Percentiles rank a stretch among this genome's conserved stretches.
phyloP scores from a whole-genome alignment of 78 protist species.

The Monosiga brevicollis region DNA sequence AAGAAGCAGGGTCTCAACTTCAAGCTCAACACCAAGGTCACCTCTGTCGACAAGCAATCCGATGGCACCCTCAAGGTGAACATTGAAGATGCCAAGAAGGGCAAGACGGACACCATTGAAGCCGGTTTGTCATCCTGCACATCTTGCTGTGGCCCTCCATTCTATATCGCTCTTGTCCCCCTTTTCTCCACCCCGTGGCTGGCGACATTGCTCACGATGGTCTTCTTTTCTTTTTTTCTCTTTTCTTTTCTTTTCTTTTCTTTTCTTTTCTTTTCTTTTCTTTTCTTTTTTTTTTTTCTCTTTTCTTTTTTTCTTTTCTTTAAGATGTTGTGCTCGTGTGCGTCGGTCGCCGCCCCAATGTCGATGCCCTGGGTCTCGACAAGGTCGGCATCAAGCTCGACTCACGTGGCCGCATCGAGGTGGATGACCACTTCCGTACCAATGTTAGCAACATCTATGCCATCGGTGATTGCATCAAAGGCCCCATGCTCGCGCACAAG shows the following conservation, averaged over 20 bases:
- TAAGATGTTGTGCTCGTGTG: conserved; percentile 88
- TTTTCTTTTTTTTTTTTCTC: no score
- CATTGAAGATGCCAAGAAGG: conserved; percentile 54
- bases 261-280: no score
- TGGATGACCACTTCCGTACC: conserved; percentile 56
- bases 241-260: no score
- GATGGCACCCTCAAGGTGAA: conserved; percentile 39
- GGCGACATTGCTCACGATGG: no score
- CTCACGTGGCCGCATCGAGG: conserved; percentile 66
- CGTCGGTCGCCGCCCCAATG: conserved; percentile 90
- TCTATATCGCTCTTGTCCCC: no score
- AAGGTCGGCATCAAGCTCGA: conserved; percentile 56
- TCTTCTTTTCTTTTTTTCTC: no score
- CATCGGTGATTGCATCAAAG: conserved; percentile 95
- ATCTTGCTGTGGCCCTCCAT: not conserved
- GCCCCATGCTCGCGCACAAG: conserved; percentile 99
- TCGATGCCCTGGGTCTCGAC: conserved; percentile 80
- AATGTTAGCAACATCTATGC: conserved; percentile 76
- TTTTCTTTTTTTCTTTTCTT: no score
- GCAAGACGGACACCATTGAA: conserved; percentile 17
- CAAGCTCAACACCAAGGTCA: conserved; percentile 73
- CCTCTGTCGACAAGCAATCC: conserved; percentile 11
- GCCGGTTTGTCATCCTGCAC: not conserved
- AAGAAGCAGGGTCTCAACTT: conserved; percentile 81
- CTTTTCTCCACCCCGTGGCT: no score